These are phyloP conservation scores for Suhomyces maxii DNA, from an alignment of 1,139 yeast genomes.

Conservation along the genomic window DNA sequence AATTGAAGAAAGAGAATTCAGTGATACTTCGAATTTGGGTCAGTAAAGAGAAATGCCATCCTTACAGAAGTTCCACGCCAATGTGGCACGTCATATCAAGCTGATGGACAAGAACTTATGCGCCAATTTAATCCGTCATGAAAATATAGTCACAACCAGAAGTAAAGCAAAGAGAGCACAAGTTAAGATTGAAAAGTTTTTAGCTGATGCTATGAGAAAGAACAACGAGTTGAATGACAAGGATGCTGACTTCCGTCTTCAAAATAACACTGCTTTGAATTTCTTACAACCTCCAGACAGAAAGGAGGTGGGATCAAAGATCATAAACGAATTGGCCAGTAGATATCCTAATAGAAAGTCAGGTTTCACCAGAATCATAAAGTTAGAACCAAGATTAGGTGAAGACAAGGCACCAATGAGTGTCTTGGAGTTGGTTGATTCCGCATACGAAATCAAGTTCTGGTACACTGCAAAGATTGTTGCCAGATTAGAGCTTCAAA, in stretches of 20 bases:
- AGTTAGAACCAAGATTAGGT: conserved; percentile 76
- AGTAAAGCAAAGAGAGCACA: conserved; percentile 51
- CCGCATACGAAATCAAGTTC: conserved; percentile 68
- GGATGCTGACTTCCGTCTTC: conserved; percentile 22
- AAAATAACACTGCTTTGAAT: conserved; percentile 27
- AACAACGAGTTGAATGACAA: conserved; percentile 15
- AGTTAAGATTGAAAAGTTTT: conserved; percentile 42
- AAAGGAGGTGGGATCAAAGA: conserved; percentile 49
- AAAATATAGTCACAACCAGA: conserved; percentile 45
- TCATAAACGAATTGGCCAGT: conserved; percentile 61
- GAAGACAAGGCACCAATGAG: conserved; percentile 94
- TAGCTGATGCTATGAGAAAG: conserved; percentile 31
- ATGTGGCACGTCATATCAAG: conserved; percentile 45
- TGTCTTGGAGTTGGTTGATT: conserved; percentile 81
- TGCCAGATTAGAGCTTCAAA: conserved; percentile 73
- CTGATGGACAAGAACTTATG: conserved; percentile 50
- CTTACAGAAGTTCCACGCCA: conserved; percentile 43
- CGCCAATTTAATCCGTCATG: conserved; percentile 49
- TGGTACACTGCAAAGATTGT: conserved; percentile 79
- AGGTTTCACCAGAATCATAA: conserved; percentile 85
- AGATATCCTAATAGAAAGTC: conserved; percentile 66
- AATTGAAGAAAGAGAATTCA: background rate
- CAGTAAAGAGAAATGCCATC: conserved; percentile 35
- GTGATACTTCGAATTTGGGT: background rate
- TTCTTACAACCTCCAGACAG: conserved; percentile 45